phyloP scores from a whole-genome alignment of 2,329 filamentous ascomycete species.

The Verticillium tricorpus region DNA sequence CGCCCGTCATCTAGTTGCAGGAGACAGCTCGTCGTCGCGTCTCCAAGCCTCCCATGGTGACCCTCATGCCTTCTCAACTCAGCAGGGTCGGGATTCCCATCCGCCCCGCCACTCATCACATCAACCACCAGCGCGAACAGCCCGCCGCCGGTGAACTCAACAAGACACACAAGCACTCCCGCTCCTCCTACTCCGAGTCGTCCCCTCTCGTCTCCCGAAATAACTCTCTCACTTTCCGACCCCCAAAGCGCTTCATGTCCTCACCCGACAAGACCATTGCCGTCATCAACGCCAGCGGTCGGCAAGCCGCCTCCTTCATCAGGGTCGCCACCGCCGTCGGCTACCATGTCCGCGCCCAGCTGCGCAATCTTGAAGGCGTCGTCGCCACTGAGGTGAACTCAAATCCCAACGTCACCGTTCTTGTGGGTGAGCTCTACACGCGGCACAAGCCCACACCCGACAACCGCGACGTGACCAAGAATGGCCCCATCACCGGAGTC shows the following conservation, averaged over 20 bases:
- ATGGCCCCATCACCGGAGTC: conserved; percentile 56
- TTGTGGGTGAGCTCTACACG: conserved; percentile 61
- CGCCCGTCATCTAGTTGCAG: neutral
- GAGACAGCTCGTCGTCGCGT: neutral
- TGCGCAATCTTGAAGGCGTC: conserved; percentile 80
- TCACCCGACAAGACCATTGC: conserved; percentile 75
- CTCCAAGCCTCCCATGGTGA: conserved; percentile 10
- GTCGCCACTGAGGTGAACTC: conserved; percentile 81
- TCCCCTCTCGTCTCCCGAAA: conserved; percentile 54
- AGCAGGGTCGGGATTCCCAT: conserved; percentile 26
- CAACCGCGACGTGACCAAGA: conserved; percentile 62
- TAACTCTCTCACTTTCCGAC: conserved; percentile 57
- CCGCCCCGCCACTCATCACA: conserved; percentile 26
- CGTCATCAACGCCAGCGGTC: conserved; percentile 91
- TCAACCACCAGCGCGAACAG: conserved; percentile 13
- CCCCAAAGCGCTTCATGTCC: conserved; percentile 54
- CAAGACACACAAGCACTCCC: conserved; percentile 55
- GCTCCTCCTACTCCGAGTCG: conserved; percentile 58
- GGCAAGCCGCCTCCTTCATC: conserved; percentile 92
- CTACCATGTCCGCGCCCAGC: conserved; percentile 87
- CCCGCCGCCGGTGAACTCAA: conserved; percentile 9
- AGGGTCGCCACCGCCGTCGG: conserved; percentile 91
- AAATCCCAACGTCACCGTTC: conserved; percentile 69
- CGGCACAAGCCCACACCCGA: conserved; percentile 44
- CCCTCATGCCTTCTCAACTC: conserved; percentile 26